Evolutionary conservation across 768 basidiomycete genomes (phyloP).

Genomic region (Termitomyces sp.): DNA sequence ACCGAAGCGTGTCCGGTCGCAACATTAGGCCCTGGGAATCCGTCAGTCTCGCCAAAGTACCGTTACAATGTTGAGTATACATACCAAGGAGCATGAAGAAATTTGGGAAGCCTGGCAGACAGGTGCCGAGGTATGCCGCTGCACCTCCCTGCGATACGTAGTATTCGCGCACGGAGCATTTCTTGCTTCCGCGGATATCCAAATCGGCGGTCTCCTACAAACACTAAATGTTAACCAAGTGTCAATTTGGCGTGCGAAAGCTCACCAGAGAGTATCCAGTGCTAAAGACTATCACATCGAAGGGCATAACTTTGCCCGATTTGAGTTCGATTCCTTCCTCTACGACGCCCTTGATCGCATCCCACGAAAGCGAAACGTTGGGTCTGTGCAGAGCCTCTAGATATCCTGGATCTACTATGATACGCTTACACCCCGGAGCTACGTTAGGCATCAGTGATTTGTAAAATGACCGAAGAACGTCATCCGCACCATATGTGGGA

Average conservation of each 20-base stretch:
- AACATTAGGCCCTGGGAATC: slow-evolving; percentile 43
- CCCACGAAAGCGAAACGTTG: slow-evolving; percentile 49
- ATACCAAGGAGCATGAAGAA: slow-evolving; percentile 42
- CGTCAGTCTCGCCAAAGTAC: not conserved
- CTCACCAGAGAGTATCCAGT: slow-evolving; percentile 45
- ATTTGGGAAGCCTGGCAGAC: slow-evolving; percentile 53
- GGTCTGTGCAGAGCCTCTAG: slow-evolving; percentile 44
- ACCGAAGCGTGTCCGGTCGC: slow-evolving; percentile 54
- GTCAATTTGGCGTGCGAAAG: not conserved
- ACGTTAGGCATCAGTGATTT: not conserved
- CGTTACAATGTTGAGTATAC: not conserved
- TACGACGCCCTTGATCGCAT: slow-evolving; percentile 39
- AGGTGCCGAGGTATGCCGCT: slow-evolving; percentile 47
- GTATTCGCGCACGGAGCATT: slow-evolving; percentile 36
- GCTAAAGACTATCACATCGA: slow-evolving; percentile 54
- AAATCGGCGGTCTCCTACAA: slow-evolving; percentile 31
- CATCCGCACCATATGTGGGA: slow-evolving; percentile 42
- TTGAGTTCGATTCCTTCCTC: slow-evolving; percentile 45
- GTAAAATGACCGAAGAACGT: not conserved
- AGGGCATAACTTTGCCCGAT: slow-evolving; percentile 39
- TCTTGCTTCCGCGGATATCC: slow-evolving; percentile 35
- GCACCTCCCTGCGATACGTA: slow-evolving; percentile 42
- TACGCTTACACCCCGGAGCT: slow-evolving; percentile 58
- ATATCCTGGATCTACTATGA: slow-evolving; percentile 57
- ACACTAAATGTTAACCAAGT: not conserved